Conservation (phyloP, 192 early-diverging fungal genomes). For the Allomyces arbusculus region DNA sequence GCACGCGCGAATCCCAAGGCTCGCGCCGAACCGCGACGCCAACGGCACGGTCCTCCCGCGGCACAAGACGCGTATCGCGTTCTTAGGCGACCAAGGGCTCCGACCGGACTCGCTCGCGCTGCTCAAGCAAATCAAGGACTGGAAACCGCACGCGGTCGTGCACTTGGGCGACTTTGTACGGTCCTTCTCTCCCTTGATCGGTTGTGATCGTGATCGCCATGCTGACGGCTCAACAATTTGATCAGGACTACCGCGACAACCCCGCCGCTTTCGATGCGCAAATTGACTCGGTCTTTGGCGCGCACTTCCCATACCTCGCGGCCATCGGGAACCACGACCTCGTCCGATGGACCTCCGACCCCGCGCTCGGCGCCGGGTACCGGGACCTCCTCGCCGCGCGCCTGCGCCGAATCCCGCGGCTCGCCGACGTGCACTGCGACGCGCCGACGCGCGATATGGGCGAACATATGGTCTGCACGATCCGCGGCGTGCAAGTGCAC, state of each 20-base stretch:
- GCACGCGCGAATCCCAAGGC: no score
- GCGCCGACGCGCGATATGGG: constrained; percentile 12
- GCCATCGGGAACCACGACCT: constrained; percentile 19
- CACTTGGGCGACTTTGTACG: constrained; percentile 1
- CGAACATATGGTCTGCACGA: constrained; percentile 10
- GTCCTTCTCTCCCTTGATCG: no score
- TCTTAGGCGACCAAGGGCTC: not conserved
- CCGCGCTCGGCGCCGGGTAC: constrained; percentile 1
- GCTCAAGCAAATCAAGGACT: not conserved
- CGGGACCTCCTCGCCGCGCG: no score
- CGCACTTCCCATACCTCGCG: constrained; percentile 11
- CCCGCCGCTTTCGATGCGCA: constrained; percentile 11
- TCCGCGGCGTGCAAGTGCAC: constrained; percentile 10
- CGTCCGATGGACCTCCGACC: constrained; percentile 3
- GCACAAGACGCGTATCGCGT: not conserved
- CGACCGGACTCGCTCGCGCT: not conserved
- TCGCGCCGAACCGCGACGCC: no score
- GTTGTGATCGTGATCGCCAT: no score
- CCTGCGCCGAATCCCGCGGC: constrained; percentile 8
- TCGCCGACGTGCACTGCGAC: constrained; percentile 2
- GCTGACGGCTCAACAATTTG: no score
- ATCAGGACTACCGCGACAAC: constrained; percentile 12
- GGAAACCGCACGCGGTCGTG: not conserved
- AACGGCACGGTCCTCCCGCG: no score
- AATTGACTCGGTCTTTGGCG: constrained; percentile 5